Conservation (phyloP, 495 filamentous ascomycete species). For the Penicillium lividum region DNA sequence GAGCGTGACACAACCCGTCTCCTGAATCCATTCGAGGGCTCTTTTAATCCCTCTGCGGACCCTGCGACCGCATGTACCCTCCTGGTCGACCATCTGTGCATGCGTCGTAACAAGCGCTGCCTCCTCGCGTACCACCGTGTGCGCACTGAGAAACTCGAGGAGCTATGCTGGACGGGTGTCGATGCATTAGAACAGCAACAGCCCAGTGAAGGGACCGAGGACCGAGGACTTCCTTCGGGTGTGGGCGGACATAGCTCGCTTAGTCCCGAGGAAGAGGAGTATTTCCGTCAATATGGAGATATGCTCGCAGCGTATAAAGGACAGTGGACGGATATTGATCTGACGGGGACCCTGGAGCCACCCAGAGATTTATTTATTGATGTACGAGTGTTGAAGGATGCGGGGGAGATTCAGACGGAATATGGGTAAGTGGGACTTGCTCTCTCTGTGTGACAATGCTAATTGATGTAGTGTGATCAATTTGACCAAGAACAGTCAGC, state of each 20-base stretch:
- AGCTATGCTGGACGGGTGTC: slow-evolving; percentile 87
- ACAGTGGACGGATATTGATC: slow-evolving; percentile 97
- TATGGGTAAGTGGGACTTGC: slow-evolving; percentile 71
- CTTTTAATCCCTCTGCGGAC: slow-evolving; percentile 82
- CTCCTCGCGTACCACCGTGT: slow-evolving; percentile 92
- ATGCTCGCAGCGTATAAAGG: slow-evolving; percentile 95
- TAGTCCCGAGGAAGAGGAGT: slow-evolving; percentile 97
- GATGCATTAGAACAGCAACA: slow-evolving; percentile 70
- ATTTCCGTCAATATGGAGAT: slow-evolving; percentile 87
- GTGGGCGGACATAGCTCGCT: slow-evolving; percentile 68
- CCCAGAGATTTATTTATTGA: slow-evolving; percentile 97
- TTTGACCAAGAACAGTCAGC: slow-evolving; percentile 96
- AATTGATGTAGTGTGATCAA: slow-evolving; percentile 73
- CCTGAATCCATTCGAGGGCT: slow-evolving; percentile 76
- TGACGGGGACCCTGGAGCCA: slow-evolving; percentile 93
- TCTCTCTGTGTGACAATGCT: background rate
- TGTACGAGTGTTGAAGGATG: slow-evolving; percentile 93
- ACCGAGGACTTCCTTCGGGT: slow-evolving; percentile 22
- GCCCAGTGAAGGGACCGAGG: slow-evolving; percentile 29
- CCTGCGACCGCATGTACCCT: slow-evolving; percentile 84
- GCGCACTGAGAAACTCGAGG: slow-evolving; percentile 86
- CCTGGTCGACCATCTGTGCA: slow-evolving; percentile 90
- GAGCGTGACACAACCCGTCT: slow-evolving; percentile 84
- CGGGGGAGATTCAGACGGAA: slow-evolving; percentile 98
- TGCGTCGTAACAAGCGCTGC: slow-evolving; percentile 95